Percentiles rank a stretch among this genome's conserved stretches.
Conservation (phyloP, 495 filamentous ascomycete genomes). For the Trypethelium eluteriae region DNA sequence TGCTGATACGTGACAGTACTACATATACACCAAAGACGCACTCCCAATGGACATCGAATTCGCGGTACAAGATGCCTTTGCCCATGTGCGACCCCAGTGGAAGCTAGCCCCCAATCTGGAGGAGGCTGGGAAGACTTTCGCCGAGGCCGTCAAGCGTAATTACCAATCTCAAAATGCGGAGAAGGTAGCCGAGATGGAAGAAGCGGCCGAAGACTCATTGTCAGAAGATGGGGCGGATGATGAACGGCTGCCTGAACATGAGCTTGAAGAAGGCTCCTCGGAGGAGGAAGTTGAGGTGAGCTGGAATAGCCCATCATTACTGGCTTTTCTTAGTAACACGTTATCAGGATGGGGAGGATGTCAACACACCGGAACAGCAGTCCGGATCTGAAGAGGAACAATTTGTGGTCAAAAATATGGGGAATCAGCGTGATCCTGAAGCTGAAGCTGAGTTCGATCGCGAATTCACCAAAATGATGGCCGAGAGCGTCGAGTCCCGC, state of each 20-base stretch:
- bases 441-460: slow-evolving; percentile 95
- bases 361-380: slow-evolving; percentile 36
- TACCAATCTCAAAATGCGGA: slow-evolving; percentile 71
- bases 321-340: background rate
- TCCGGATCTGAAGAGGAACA: slow-evolving; percentile 67
- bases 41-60: slow-evolving; percentile 97
- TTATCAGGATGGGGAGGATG: slow-evolving; percentile 32
- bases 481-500: slow-evolving; percentile 86
- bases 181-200: slow-evolving; percentile 42
- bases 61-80: slow-evolving; percentile 86
- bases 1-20: slow-evolving; percentile 56
- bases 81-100: slow-evolving; percentile 80
- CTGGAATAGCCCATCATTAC: background rate
- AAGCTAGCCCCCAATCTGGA: slow-evolving; percentile 64
- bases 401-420: slow-evolving; percentile 80
- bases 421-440: slow-evolving; percentile 88
- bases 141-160: slow-evolving; percentile 78
- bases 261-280: slow-evolving; percentile 51
- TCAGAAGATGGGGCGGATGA: slow-evolving; percentile 36
- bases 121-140: slow-evolving; percentile 77
- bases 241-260: slow-evolving; percentile 41
- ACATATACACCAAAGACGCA: slow-evolving; percentile 86
- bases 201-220: slow-evolving; percentile 48
- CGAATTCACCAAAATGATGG: slow-evolving; percentile 97
- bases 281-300: slow-evolving; percentile 49